Base-by-base conservation (phyloP, 2,329 filamentous ascomycete species). In the Talaromyces sp. region DNA sequence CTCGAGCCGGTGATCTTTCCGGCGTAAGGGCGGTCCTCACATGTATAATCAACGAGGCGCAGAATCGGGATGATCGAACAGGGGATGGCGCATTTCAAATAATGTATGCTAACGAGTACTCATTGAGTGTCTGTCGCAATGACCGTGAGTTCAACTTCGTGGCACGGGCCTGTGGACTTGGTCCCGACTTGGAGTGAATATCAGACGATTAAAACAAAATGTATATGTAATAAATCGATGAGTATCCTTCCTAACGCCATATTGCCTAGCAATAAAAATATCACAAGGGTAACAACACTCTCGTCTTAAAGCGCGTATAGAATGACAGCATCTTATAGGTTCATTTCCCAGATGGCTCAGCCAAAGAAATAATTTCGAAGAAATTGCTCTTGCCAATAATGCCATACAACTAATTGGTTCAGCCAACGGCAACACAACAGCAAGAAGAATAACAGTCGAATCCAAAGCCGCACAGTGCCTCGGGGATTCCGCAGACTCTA, bases 1-100 rank as follows among this genome's bases (percentile, higher is more conserved):
- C 69, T 62, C 63, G 66, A 50, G 71, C 63, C 62, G 63, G 74
- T 29, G 43, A 31, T 19, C 11, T 58, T 58, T n/a, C 55, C 26
- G 55, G 38, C 38, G 21, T 58, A 51, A 51, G 5, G n/a, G 43
- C 55, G 8, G 27, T 41, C 19, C 55, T 58, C 51, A 24, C 53
- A 55, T 43, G 53, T 55, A 55, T 55, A 43, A 11, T 58, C 27
- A 49, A 50, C 29, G 43, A 27, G 27, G 55, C 55, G 14, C 38
- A 14, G 41, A 21, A 50, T 8, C 11, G 19, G n/a, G 55, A 58
- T 21, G 55, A 58, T 11, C 27, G 38, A 58, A 51, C 55, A 21
- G 55, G 55, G 27, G 55, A 50, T 50, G 38, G 38, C n/a, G 38
- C 31, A 29, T 51, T 32, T 51, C 55, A 32, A 27, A n/a, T n/a